A percentile compares a stretch with the other conserved stretches of the same genome.
phyloP scores from a whole-genome alignment of 352 stramenopile species.

The Globisporangium parvum region DNA sequence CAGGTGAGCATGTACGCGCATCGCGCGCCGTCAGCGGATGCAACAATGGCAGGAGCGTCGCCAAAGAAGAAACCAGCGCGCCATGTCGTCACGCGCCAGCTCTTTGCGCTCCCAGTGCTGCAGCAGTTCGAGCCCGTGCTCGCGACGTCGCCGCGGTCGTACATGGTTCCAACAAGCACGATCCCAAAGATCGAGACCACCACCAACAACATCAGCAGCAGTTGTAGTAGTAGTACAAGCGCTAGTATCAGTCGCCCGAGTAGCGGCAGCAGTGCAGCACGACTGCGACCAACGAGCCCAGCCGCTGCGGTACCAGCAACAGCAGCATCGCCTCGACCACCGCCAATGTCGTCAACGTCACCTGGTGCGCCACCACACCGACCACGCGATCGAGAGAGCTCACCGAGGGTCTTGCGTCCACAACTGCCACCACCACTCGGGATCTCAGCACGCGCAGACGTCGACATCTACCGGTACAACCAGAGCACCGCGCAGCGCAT shows the following conservation, averaged over 20 bases:
- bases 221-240: background rate
- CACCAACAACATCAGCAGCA: constrained; percentile 1
- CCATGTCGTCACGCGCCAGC: constrained; percentile 26
- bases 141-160: constrained; percentile 24
- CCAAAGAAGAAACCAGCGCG: constrained; percentile 31
- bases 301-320: background rate
- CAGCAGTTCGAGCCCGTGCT: constrained; percentile 64
- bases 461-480: constrained; percentile 60
- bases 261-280: background rate
- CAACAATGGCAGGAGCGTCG: constrained; percentile 15
- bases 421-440: constrained; percentile 29
- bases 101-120: constrained; percentile 50
- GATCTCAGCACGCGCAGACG: constrained; percentile 37
- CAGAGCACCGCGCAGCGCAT: constrained; percentile 50
- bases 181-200: constrained; percentile 11
- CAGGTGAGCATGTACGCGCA: too few species aligned
- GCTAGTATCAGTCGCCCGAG: background rate
- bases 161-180: constrained; percentile 16
- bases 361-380: background rate
- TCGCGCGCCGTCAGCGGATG: background rate
- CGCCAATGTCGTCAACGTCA: background rate
- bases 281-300: background rate
- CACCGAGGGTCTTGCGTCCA: constrained; percentile 23
- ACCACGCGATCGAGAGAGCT: constrained; percentile 19
- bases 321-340: background rate